Evolutionary conservation across 202 grass and related monocot species (phyloP), one percentile per base, ranked within the genome.

Genomic region (Digitaria exilis): DNA sequence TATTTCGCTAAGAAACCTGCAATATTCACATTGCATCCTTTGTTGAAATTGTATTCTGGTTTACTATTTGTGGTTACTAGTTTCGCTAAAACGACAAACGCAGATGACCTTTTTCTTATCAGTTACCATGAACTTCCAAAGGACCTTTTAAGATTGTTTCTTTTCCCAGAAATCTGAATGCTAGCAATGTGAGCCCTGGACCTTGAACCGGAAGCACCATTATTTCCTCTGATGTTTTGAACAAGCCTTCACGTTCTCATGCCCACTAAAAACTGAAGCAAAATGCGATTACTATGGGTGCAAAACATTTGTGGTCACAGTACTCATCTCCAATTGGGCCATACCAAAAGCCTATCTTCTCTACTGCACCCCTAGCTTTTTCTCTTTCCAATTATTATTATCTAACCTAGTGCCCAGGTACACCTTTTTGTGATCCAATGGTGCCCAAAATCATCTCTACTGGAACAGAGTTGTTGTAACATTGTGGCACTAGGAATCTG

Each of bases 401-500:
- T 85, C 72, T 59, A 62, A 59, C 67, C 42, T 85, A 90, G 79
- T 79, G 19, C 73, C 78, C 46, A 82, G 74, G 50, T 73, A 45
- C 67, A 79, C 32, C 79, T 73, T 73, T 74, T 21, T 69, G 41
- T 78, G 66, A 45, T 69, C 63, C 76, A 80, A 17, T 87, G 56
- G 70, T 28, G n/a, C 44, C 61, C 1, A 56, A 76, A 84, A 80
- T 69, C 69, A 80, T 29, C 63, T 60, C 68, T 52, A 77, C 42
- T 65, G 84, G 75, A 76, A 54, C 52, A 67, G 43, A 80, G 88
- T 70, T 84, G 17, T 84, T 84, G 70, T 83, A 75, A 64, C 63
- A 57, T 80, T 80, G 46, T 80, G 84, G 76, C 80, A 57, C 54
- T 69, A 4, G 80, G 88, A 84, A 87, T 87, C 88, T 84, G 35